A percentile compares a stretch with the other conserved stretches of the same genome.
These are phyloP conservation scores for Colletotrichum navitas DNA, from an alignment of 2,329 filamentous ascomycete species.

Conservation along the genomic window DNA sequence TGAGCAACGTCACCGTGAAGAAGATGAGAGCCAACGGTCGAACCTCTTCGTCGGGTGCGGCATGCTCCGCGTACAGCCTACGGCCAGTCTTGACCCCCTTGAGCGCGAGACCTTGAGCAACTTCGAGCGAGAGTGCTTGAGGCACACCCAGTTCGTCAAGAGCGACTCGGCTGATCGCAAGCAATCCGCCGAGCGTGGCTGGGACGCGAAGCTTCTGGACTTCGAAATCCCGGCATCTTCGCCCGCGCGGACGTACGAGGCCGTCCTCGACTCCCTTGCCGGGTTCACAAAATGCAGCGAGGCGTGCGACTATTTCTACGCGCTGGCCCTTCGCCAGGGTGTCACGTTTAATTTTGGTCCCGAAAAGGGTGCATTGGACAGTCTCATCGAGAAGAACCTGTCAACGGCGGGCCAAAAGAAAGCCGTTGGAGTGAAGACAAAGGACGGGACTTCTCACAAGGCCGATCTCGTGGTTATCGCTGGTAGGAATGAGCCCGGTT, in stretches of 20 bases:
- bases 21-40: slow-evolving; percentile 14
- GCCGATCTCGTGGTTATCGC: slow-evolving; percentile 55
- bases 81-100: slow-evolving; percentile 41
- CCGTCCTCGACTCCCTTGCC: slow-evolving; percentile 45
- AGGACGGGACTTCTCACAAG: slow-evolving; percentile 50
- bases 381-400: slow-evolving; percentile 43
- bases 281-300: slow-evolving; percentile 45
- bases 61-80: slow-evolving; percentile 48
- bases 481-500: slow-evolving; percentile 49
- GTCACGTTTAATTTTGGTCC: slow-evolving; percentile 47
- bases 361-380: slow-evolving; percentile 45
- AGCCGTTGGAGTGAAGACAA: slow-evolving; percentile 55
- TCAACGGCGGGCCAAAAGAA: slow-evolving; percentile 36
- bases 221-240: slow-evolving; percentile 44
- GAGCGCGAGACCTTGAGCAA: slow-evolving; percentile 46
- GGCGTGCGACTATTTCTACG: slow-evolving; percentile 44
- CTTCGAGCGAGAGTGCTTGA: slow-evolving; percentile 45
- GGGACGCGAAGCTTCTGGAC: slow-evolving; percentile 45
- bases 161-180: slow-evolving; percentile 41
- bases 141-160: slow-evolving; percentile 45
- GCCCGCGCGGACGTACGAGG: slow-evolving; percentile 41
- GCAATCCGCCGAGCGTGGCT: slow-evolving; percentile 43
- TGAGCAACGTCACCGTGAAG: slow-evolving; percentile 6
- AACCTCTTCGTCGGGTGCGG: slow-evolving; percentile 44
- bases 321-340: slow-evolving; percentile 44